Base-by-base conservation (phyloP, 2,329 filamentous ascomycete species). In the Aspergillus thermomutatus region DNA sequence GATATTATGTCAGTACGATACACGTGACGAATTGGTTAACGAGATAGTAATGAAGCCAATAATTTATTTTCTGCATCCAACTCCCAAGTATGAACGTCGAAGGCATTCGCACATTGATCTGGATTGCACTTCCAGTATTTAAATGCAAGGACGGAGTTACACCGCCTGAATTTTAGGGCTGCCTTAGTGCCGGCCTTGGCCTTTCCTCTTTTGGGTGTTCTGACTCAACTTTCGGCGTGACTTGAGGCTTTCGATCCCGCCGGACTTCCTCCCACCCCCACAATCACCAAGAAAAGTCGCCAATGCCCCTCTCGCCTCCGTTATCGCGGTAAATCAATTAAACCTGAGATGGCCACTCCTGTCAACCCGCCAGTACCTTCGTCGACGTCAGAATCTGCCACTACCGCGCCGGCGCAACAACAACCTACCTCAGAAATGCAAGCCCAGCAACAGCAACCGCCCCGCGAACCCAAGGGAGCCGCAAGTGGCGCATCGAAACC, bases 191-290 rank as follows among this genome's bases (percentile, higher is more conserved):
- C 57, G 28, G 58, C 48, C 60, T 62, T 64, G 53, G 61, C 68
- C 61, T 46, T 46, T 26, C 10, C 43, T 23, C 43, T 46, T 46
- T 26, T 46, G 43, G 21, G 43, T 8, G 4, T 3, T 46, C 43
- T 46, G 43, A 46, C 43, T 46, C 43, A 46, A 67, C 68, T 71
- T 70, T 67, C 70, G 68, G 67, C 69, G 70, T 71, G 66, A 71
- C 43, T 46, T 63, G 58, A 55, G 57, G 63, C 66, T 65, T 66
- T 66, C 52, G 23, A 62, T 48, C 31, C 47, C 53, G 50, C 48
- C 46, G 46, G 40, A 53, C 46, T 54, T 52, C 21, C 50, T 52
- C 25, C 45, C 54, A 59, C 58, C 58, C 55, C 63, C 56, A 59
- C 60, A 60, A 60, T 60, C 64, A 59, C 60, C 63, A 67, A 63